phyloP scores from a whole-genome alignment of 805 yeast genomes.

The Pichia paraexigua region DNA sequence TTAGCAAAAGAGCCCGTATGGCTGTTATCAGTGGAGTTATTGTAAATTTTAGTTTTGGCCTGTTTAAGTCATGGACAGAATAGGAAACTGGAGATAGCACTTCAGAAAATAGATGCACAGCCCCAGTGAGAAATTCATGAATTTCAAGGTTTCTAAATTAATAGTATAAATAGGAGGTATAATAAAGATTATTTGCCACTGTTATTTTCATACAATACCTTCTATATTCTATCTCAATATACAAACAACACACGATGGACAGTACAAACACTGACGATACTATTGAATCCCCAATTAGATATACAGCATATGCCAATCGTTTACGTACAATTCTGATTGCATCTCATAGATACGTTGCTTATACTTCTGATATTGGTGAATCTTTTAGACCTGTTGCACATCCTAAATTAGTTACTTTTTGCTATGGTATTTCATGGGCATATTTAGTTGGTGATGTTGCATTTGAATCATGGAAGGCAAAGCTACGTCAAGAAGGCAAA shows the following conservation, averaged over 20 bases:
- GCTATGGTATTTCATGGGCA: constrained; percentile 72
- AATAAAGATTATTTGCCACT: neutral
- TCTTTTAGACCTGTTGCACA: constrained; percentile 78
- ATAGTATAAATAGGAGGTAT: neutral
- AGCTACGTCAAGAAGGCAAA: constrained; percentile 56
- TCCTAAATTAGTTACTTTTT: constrained; percentile 52
- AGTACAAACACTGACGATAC: constrained; percentile 6
- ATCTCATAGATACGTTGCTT: constrained; percentile 76
- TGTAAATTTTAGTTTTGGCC: constrained; percentile 60
- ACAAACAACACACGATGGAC: neutral
- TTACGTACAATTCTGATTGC: constrained; percentile 62
- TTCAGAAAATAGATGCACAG: neutral
- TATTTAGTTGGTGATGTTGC: constrained; percentile 71
- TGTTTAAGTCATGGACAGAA: constrained; percentile 38
- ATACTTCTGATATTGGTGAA: constrained; percentile 82
- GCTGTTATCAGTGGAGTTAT: constrained; percentile 65
- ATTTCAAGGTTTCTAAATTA: neutral
- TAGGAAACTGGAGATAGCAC: neutral
- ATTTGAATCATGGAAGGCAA: constrained; percentile 65
- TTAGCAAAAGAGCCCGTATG: constrained; percentile 56
- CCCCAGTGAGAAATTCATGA: neutral
- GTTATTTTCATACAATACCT: too few species aligned
- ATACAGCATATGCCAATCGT: constrained; percentile 77
- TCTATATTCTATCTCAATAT: neutral
- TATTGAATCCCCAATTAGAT: constrained; percentile 40